Evolutionary conservation across 1,284 basidiomycete species (phyloP).

Genomic region (Rhizoctonia solani): DNA sequence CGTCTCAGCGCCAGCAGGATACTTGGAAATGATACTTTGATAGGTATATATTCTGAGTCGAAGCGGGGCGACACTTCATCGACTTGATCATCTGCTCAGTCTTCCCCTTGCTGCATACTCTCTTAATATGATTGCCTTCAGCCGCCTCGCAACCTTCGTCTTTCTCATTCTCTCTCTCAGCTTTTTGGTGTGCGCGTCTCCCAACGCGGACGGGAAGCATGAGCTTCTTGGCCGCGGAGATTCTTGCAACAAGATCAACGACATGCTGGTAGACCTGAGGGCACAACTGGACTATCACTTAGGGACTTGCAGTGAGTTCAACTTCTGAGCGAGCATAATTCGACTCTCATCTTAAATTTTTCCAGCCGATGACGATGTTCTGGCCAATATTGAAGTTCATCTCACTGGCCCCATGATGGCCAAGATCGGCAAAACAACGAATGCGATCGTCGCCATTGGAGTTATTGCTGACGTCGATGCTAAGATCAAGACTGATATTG

Average conservation of each 20-base stretch:
- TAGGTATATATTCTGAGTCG: too few relatives aligned
- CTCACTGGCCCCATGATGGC: background rate
- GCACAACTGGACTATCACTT: too few relatives aligned
- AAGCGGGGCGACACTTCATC: too few relatives aligned
- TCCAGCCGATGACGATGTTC: background rate
- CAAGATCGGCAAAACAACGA: background rate
- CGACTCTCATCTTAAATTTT: too few relatives aligned
- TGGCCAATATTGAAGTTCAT: background rate
- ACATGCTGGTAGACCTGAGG: too few relatives aligned
- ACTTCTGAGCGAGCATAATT: too few relatives aligned
- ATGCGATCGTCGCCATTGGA: background rate
- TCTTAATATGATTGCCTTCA: constrained; percentile 1
- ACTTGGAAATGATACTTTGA: too few relatives aligned
- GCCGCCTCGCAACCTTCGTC: background rate
- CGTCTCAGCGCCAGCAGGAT: too few relatives aligned
- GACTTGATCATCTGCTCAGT: too few relatives aligned
- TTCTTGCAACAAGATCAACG: too few relatives aligned
- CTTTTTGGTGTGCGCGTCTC: background rate
- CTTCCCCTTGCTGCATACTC: background rate
- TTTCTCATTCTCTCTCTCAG: background rate
- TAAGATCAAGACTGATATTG: background rate
- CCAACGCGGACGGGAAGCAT: background rate
- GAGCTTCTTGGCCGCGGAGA: background rate
- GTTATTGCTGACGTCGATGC: background rate
- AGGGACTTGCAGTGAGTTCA: too few relatives aligned